A percentile compares a stretch with the other conserved stretches of the same genome.
These are phyloP conservation scores for Coemansia guatemalensis DNA, from an alignment of 192 early-diverging fungal genomes.

Conservation along the genomic window DNA sequence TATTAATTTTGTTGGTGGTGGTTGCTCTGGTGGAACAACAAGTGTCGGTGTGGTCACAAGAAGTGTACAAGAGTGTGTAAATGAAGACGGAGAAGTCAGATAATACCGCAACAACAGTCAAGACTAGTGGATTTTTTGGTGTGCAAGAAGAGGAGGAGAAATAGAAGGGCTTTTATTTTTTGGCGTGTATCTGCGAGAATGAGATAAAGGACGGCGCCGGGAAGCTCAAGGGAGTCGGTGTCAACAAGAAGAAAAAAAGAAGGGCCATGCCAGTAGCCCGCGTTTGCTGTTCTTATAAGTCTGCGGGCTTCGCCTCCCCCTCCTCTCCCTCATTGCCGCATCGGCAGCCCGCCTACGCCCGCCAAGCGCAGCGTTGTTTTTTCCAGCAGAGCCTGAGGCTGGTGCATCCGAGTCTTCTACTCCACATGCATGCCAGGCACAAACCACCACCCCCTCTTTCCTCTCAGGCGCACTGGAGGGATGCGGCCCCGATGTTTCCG, in stretches of 20 bases:
- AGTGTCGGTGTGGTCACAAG: neutral
- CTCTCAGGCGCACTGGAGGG: conserved; percentile 9
- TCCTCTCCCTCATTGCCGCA: conserved; percentile 1
- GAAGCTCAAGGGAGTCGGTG: no score
- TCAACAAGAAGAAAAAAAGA: conserved; percentile 2
- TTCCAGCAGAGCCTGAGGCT: conserved; percentile 24
- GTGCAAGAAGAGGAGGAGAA: no score
- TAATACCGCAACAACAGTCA: no score
- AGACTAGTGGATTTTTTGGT: conserved; percentile 1
- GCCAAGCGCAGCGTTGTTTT: neutral
- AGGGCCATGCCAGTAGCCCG: conserved; percentile 9
- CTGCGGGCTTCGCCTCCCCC: neutral
- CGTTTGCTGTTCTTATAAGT: conserved; percentile 8
- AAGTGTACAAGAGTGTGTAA: conserved; percentile 10
- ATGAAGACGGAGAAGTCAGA: neutral
- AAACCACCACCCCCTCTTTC: conserved; percentile 15
- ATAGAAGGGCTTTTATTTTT: no score
- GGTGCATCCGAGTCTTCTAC: conserved; percentile 9
- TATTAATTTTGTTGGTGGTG: neutral
- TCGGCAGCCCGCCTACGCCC: no score
- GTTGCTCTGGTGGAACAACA: neutral
- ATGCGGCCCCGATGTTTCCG: conserved; percentile 6
- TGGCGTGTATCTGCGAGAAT: no score
- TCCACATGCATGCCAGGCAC: conserved; percentile 19
- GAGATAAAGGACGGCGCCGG: no score